A percentile compares a stretch with the other conserved stretches of the same genome.
These are phyloP conservation scores for Cladosporium velox DNA, from an alignment of 2,329 filamentous ascomycete genomes.

Conservation along the genomic window DNA sequence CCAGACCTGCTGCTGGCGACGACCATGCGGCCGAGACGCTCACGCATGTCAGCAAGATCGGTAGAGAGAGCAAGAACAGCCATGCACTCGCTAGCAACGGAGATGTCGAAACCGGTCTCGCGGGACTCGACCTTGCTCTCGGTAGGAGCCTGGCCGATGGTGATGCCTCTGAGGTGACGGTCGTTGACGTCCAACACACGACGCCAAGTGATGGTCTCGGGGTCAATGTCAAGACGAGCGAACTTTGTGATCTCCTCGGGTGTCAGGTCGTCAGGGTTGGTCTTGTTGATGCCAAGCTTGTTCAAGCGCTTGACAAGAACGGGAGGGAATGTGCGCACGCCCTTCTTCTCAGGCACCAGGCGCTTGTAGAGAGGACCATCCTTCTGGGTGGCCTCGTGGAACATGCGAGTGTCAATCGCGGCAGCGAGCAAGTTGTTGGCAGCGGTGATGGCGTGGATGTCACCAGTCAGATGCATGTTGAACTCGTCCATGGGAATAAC, in stretches of 20 bases:
- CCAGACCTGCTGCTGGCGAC: constrained; percentile 82
- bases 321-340: constrained; percentile 80
- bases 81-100: constrained; percentile 97
- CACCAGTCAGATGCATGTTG: constrained; percentile 94
- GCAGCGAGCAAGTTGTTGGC: constrained; percentile 97
- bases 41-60: constrained; percentile 81
- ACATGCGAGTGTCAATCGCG: constrained; percentile 96
- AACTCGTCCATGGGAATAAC: constrained; percentile 99
- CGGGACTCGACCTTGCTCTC: constrained; percentile 81
- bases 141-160: constrained; percentile 81
- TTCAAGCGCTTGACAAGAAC: constrained; percentile 91
- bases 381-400: constrained; percentile 95
- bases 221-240: constrained; percentile 93
- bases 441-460: constrained; percentile 95
- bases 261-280: constrained; percentile 85
- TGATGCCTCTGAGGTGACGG: constrained; percentile 85
- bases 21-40: constrained; percentile 93
- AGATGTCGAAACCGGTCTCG: constrained; percentile 95
- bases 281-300: constrained; percentile 96
- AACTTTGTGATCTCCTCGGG: constrained; percentile 86
- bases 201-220: constrained; percentile 95
- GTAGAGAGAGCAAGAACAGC: constrained; percentile 94
- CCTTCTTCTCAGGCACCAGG: constrained; percentile 86
- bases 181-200: constrained; percentile 97
- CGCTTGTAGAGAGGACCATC: constrained; percentile 84